Conservation (phyloP, 805 yeast species). For the Ogataea saltuana region DNA sequence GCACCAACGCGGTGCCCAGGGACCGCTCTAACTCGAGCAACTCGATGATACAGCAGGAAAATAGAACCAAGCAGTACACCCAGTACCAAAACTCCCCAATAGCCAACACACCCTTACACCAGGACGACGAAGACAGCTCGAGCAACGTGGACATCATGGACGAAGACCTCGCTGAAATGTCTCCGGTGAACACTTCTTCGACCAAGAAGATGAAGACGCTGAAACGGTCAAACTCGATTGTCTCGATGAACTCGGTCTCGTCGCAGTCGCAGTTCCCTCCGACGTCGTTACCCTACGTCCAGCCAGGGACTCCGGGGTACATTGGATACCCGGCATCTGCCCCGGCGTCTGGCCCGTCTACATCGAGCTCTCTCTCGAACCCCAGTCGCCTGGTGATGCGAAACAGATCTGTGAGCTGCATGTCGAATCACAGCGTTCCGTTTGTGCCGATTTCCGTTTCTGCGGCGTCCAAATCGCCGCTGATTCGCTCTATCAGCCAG, state of each 20-base stretch:
- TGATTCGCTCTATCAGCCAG: slow-evolving; percentile 9
- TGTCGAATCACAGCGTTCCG: slow-evolving; percentile 4
- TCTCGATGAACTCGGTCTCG: slow-evolving; percentile 28
- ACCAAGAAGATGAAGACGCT: slow-evolving; percentile 32
- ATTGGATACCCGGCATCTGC: slow-evolving; percentile 14
- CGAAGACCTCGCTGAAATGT: slow-evolving; percentile 25
- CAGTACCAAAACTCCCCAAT: slow-evolving; percentile 13
- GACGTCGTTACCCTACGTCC: too few species aligned
- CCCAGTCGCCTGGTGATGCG: slow-evolving; percentile 11
- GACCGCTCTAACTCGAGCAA: slow-evolving; percentile 26
- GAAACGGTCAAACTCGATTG: slow-evolving; percentile 32
- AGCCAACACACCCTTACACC: slow-evolving; percentile 21
- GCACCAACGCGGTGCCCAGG: slow-evolving; percentile 6
- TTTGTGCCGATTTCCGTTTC: slow-evolving; percentile 1
- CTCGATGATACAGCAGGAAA: slow-evolving; percentile 15
- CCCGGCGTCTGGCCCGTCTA: slow-evolving; percentile 1
- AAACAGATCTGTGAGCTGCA: slow-evolving; percentile 23
- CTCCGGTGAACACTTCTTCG: slow-evolving; percentile 29
- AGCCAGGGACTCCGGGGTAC: neutral
- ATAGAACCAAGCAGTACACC: neutral
- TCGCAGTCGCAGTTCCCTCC: slow-evolving; percentile 26
- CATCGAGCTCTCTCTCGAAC: slow-evolving; percentile 4
- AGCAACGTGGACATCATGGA: slow-evolving; percentile 8
- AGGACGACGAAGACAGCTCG: slow-evolving; percentile 19
- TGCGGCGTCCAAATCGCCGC: slow-evolving; percentile 14